phyloP scores from a whole-genome alignment of 352 stramenopile species.

The Phytophthora ohioensis region DNA sequence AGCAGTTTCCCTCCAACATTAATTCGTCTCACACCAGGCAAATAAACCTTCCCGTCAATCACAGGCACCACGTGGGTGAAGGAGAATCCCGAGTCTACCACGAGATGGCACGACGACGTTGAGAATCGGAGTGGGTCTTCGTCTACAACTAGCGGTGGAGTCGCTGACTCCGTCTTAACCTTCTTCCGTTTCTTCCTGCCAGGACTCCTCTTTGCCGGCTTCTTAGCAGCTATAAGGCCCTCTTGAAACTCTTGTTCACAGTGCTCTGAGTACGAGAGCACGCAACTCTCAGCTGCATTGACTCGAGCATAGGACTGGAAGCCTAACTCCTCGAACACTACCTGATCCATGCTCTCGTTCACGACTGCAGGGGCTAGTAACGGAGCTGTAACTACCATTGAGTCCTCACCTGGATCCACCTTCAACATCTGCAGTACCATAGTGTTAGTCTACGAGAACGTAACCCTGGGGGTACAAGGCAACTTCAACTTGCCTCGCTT shows the following conservation, averaged over 20 bases:
- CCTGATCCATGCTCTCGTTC: conserved; percentile 80
- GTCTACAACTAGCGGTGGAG: conserved; percentile 1
- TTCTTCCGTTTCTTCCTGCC: conserved; percentile 30
- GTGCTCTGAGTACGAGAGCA: conserved; percentile 64
- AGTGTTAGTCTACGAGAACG: conserved; percentile 4
- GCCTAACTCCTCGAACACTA: conserved; percentile 82
- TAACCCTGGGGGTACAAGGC: too few species aligned
- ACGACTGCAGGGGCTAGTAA: conserved; percentile 63
- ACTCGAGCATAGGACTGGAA: conserved; percentile 68
- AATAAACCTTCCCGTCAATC: conserved; percentile 68
- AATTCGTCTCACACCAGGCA: conserved; percentile 70
- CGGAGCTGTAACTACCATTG: conserved; percentile 67
- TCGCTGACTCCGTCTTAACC: neutral
- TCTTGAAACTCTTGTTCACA: conserved; percentile 36
- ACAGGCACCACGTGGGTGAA: conserved; percentile 95
- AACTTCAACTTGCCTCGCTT: conserved; percentile 39
- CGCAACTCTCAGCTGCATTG: conserved; percentile 63
- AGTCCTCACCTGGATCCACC: conserved; percentile 55
- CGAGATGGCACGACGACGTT: conserved; percentile 67
- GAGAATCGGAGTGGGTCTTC: conserved; percentile 49
- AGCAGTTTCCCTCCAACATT: conserved; percentile 96
- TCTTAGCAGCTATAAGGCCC: conserved; percentile 1
- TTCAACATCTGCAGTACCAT: conserved; percentile 49
- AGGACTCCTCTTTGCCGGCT: conserved; percentile 30
- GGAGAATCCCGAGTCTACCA: conserved; percentile 96